phyloP scores from a whole-genome alignment of 2,329 filamentous ascomycete genomes.

The Diplocarpon rosae region DNA sequence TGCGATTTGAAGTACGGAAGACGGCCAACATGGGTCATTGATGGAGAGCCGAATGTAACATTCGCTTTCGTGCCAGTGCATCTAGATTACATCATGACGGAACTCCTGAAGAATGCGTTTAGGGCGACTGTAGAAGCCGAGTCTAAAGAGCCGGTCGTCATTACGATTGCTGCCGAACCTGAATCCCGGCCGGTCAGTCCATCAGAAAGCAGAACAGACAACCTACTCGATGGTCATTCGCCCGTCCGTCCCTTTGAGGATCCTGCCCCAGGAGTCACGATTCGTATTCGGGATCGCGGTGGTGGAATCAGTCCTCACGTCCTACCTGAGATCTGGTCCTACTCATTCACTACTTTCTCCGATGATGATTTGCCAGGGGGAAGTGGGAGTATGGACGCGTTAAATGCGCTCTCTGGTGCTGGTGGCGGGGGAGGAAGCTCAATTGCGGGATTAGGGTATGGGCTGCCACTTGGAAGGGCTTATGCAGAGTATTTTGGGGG shows the following conservation, averaged over 20 bases:
- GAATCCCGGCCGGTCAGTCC: slow-evolving; percentile 8
- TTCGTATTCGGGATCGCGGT: slow-evolving; percentile 89
- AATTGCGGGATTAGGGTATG: slow-evolving; percentile 89
- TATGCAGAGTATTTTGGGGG: slow-evolving; percentile 99
- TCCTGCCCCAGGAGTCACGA: slow-evolving; percentile 75
- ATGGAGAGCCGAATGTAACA: slow-evolving; percentile 75
- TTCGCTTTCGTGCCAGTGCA: slow-evolving; percentile 95
- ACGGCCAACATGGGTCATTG: slow-evolving; percentile 67
- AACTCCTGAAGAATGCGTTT: slow-evolving; percentile 94
- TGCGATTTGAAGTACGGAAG: slow-evolving; percentile 94
- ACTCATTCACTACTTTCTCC: slow-evolving; percentile 93
- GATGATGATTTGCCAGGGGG: slow-evolving; percentile 37
- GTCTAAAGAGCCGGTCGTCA: slow-evolving; percentile 71
- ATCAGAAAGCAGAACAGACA: not conserved
- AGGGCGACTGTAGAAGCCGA: slow-evolving; percentile 83
- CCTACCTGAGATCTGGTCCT: slow-evolving; percentile 84
- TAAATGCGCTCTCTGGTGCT: slow-evolving; percentile 60
- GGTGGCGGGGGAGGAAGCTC: slow-evolving; percentile 65
- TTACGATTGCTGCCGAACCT: slow-evolving; percentile 71
- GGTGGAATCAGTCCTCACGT: slow-evolving; percentile 83
- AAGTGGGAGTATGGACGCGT: slow-evolving; percentile 47
- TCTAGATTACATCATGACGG: slow-evolving; percentile 93
- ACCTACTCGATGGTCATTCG: slow-evolving; percentile 6
- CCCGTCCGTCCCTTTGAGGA: slow-evolving; percentile 48
- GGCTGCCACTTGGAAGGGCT: slow-evolving; percentile 76